Evolutionary conservation across 2,329 filamentous ascomycete genomes (phyloP), one percentile per base, ranked within the genome.

Genomic region (Atkinsonella hypoxylon): DNA sequence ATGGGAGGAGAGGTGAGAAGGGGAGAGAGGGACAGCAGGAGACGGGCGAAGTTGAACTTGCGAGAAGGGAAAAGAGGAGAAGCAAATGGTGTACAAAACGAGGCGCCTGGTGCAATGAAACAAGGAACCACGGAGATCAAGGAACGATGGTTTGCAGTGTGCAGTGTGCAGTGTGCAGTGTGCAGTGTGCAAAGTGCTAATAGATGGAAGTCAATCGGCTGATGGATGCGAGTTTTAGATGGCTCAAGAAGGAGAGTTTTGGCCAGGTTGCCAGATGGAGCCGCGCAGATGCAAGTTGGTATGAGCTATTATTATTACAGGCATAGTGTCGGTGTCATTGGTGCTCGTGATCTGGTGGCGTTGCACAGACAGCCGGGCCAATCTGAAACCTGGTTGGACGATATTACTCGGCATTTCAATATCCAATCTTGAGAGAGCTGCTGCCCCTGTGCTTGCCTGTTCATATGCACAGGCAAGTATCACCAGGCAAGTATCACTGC

Each of bases 181-280:
- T n/a, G n/a, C n/a, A 22, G 20, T 22, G n/a, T n/a, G n/a, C 5
- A 8, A 26, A 7, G 26, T 26, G 26, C 26, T 8, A 26, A 26
- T 26, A 34, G 39, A 11, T 22, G 38, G 15, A 42, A 42, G 26
- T 38, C 18, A 36, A 30, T 42, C 26, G 36, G 39, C 32, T 12
- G 20, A 31, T 18, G 26, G 12, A 38, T 44, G 38, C 18, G 45
- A 51, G 48, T 30, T 48, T 7, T 18, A 39, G 45, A 41, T 43
- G 49, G 31, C 31, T 32, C 40, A 44, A 44, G 26, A 44, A 44
- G 26, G 32, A 39, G 48, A 44, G 48, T 50, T 50, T 40, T 39
- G 48, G 48, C 48, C 48, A 50, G 48, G 32, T 50, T 45, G 48
- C 42, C 48, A 45, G 20, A 31, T 18, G 42, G 26, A 32, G 42